A percentile compares a stretch with the other conserved stretches of the same genome.
phyloP scores from a whole-genome alignment of 768 basidiomycete genomes.

The Boletales sp. region DNA sequence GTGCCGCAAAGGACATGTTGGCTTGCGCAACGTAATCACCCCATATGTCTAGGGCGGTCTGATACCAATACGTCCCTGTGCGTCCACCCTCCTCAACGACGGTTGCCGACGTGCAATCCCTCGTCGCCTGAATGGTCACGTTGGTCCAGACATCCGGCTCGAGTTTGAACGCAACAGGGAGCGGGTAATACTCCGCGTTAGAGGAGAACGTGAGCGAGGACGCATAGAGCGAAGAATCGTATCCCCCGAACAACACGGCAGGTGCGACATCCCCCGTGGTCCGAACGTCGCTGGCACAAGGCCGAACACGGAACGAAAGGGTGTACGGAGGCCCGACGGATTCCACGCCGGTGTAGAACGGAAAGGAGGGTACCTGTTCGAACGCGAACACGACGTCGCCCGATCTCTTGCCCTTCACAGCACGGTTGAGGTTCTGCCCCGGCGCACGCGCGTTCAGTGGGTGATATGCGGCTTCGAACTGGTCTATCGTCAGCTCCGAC shows the following conservation, averaged over 20 bases:
- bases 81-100: slow-evolving; percentile 18
- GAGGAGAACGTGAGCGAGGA: slow-evolving; percentile 39
- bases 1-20: slow-evolving; percentile 46
- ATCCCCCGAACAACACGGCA: slow-evolving; percentile 33
- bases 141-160: slow-evolving; percentile 28
- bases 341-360: slow-evolving; percentile 28
- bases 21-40: slow-evolving; percentile 35
- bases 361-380: slow-evolving; percentile 13
- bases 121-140: slow-evolving; percentile 37
- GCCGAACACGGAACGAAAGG: slow-evolving; percentile 37
- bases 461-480: slow-evolving; percentile 37
- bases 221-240: slow-evolving; percentile 34
- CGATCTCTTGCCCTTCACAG: slow-evolving; percentile 22
- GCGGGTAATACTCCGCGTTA: slow-evolving; percentile 35
- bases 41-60: slow-evolving; percentile 38
- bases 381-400: slow-evolving; percentile 31
- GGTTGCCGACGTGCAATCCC: slow-evolving; percentile 33
- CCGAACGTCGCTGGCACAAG: slow-evolving; percentile 13
- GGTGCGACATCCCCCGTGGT: slow-evolving; percentile 10
- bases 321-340: slow-evolving; percentile 45
- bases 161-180: slow-evolving; percentile 28
- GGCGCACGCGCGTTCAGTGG: slow-evolving; percentile 37
- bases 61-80: slow-evolving; percentile 29
- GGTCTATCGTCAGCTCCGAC: slow-evolving; percentile 30
- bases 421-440: slow-evolving; percentile 43